Conservation (phyloP, 129 eudicot species). For the Flaveria ramosissima region DNA sequence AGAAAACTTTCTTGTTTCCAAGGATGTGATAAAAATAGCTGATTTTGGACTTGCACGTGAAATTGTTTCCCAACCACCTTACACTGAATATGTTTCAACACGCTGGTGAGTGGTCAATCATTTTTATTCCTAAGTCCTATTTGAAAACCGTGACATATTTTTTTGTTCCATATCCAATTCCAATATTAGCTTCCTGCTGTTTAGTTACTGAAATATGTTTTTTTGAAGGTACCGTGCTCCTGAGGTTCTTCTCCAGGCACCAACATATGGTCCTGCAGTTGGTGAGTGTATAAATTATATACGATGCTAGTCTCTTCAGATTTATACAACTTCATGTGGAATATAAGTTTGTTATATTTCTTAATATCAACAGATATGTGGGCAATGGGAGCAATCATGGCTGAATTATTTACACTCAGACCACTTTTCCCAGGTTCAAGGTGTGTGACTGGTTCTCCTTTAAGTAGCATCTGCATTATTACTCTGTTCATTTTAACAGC, state of each 20-base stretch:
- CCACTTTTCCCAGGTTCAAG: slow-evolving; percentile 98
- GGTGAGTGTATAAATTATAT: slow-evolving; percentile 60
- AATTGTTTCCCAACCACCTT: slow-evolving; percentile 80
- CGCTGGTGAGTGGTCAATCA: slow-evolving; percentile 71
- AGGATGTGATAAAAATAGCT: slow-evolving; percentile 79
- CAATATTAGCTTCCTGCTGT: not conserved
- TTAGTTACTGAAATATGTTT: slow-evolving; percentile 17
- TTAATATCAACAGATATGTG: slow-evolving; percentile 78
- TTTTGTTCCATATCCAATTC: not conserved
- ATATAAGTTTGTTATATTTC: not conserved
- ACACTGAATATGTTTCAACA: slow-evolving; percentile 96
- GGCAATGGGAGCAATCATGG: slow-evolving; percentile 99
- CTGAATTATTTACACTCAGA: slow-evolving; percentile 80
- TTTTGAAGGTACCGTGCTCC: slow-evolving; percentile 95
- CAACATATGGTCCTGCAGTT: slow-evolving; percentile 89
- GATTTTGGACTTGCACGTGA: slow-evolving; percentile 99
- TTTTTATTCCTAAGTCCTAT: slow-evolving; percentile 6
- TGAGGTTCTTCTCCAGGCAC: slow-evolving; percentile 91
- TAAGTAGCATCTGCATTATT: not conserved
- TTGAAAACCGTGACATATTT: not conserved
- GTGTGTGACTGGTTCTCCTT: slow-evolving; percentile 36
- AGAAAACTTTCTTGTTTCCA: slow-evolving; percentile 90
- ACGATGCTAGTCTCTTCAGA: not conserved
- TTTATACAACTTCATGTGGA: not conserved
- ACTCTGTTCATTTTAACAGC: not conserved